Conservation (phyloP, 2,329 filamentous ascomycete species). For the Seiridium unicorne region DNA sequence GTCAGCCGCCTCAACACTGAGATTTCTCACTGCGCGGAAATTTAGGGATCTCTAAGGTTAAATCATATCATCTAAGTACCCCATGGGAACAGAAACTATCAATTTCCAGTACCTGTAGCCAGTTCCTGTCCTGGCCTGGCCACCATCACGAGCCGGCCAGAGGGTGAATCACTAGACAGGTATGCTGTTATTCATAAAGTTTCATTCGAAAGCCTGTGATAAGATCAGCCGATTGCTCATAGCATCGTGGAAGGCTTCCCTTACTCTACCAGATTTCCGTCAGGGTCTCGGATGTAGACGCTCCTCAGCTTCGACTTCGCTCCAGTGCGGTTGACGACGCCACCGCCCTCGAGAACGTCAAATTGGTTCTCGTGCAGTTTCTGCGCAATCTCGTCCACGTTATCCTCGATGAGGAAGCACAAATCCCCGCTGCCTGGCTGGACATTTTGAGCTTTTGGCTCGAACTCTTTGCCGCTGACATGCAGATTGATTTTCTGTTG, state of each 20-base stretch:
- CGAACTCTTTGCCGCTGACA: slow-evolving; percentile 55
- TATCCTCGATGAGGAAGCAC: slow-evolving; percentile 55
- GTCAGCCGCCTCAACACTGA: no score
- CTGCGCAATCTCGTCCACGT: slow-evolving; percentile 44
- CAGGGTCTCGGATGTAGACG: slow-evolving; percentile 60
- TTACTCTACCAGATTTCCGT: slow-evolving; percentile 62
- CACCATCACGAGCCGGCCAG: no score
- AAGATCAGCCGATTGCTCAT: not conserved
- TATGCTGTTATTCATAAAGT: not conserved
- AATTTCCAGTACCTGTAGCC: no score
- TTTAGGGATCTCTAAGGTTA: no score
- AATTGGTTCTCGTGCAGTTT: slow-evolving; percentile 41
- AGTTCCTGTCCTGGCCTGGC: no score
- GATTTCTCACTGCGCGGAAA: no score
- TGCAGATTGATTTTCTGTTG: slow-evolving; percentile 62
- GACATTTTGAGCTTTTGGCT: slow-evolving; percentile 54
- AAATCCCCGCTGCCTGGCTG: slow-evolving; percentile 57
- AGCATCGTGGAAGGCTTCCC: slow-evolving; percentile 17
- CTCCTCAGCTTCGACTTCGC: slow-evolving; percentile 53
- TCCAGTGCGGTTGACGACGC: slow-evolving; percentile 54
- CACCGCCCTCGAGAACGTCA: slow-evolving; percentile 47
- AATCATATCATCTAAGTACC: no score
- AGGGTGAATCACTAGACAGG: no score
- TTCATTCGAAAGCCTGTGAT: slow-evolving; percentile 7
- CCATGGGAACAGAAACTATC: no score